Evolutionary conservation across 2,329 filamentous ascomycete species (phyloP), one percentile per base, ranked within the genome.

Genomic region (Microascus cirrosus): DNA sequence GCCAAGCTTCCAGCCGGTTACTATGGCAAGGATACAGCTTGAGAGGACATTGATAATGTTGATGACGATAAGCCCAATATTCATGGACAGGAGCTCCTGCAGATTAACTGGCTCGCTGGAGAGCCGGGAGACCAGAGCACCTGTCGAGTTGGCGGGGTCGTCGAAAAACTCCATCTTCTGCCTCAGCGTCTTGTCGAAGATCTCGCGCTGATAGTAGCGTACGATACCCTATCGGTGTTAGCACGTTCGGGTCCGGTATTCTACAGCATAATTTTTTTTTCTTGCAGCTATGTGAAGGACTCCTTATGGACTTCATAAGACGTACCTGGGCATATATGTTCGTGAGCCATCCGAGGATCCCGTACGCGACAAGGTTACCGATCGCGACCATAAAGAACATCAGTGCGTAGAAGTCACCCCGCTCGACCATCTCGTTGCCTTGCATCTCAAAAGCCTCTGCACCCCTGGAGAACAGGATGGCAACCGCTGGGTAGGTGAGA

Each of bases 371-470:
- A 1, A 77, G 65, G 42, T 76, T 74, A 2, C 67, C 74, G 10
- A 76, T 65, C 1, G 79, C 79, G 18, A 81, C 67, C 0, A 81
- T 66, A 54, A 81, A 79, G 64, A 82, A 82, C 78, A 83, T 82
- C 53, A 80, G 71, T 0, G 77, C 69, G 66, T 74, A 81, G 62
- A 82, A 81, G 65, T 83, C 75, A 4, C 71, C 76, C 35, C 64
- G 62, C n/a, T 59, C 42, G 10, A 70, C 63, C 20, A 72, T 65
- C 3, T 67, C 48, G 0, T 60, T 63, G 18, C 15, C 53, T 28
- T 59, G 59, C 8, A 62, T 56, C 54, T 70, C 62, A 34, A 74
- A 75, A 0, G 70, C 69, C 3, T 69, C 65, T 65, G 75, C 70
- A 13, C 71, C 70, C 42, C 65, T 68, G 6, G 71, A 66, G 56